These are phyloP conservation scores for Paratrimastix pyriformis DNA, from an alignment of 78 protist genomes.

Conservation along the genomic window DNA sequence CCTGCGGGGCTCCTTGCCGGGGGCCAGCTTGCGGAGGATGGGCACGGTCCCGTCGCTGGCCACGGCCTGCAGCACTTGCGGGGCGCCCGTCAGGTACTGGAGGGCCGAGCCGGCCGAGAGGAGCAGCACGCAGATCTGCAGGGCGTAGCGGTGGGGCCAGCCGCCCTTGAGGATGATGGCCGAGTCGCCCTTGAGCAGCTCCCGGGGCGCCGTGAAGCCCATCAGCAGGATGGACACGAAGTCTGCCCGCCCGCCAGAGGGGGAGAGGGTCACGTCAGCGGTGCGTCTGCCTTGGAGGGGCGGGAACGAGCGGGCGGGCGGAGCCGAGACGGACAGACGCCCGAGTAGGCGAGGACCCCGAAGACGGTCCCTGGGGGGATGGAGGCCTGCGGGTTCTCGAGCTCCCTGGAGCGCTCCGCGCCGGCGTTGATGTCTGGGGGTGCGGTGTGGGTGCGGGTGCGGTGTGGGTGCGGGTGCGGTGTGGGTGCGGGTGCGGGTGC, in stretches of 20 bases:
- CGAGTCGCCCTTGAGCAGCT: background rate
- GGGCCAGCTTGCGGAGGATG: background rate
- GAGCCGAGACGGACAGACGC: no score
- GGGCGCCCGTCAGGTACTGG: constrained; percentile 6
- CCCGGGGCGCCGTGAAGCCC: background rate
- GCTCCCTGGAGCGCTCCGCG: constrained; percentile 5
- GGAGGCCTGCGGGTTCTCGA: background rate
- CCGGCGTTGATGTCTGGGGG: constrained; percentile 19
- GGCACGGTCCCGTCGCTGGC: constrained; percentile 6
- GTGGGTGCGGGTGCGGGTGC: no score
- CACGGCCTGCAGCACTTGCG: background rate
- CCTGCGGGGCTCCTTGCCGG: background rate
- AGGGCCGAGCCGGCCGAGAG: background rate
- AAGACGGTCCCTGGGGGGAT: constrained; percentile 10
- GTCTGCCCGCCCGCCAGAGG: no score
- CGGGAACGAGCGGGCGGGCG: no score
- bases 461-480: no score
- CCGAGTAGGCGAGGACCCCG: background rate
- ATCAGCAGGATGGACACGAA: background rate
- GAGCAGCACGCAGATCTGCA: constrained; percentile 6
- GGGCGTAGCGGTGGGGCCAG: background rate
- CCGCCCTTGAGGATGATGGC: background rate
- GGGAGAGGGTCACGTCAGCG: no score
- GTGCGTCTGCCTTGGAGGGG: no score
- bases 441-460: no score